Evolutionary conservation across 495 filamentous ascomycete genomes (phyloP).

Genomic region (Penicillium verhagenii): DNA sequence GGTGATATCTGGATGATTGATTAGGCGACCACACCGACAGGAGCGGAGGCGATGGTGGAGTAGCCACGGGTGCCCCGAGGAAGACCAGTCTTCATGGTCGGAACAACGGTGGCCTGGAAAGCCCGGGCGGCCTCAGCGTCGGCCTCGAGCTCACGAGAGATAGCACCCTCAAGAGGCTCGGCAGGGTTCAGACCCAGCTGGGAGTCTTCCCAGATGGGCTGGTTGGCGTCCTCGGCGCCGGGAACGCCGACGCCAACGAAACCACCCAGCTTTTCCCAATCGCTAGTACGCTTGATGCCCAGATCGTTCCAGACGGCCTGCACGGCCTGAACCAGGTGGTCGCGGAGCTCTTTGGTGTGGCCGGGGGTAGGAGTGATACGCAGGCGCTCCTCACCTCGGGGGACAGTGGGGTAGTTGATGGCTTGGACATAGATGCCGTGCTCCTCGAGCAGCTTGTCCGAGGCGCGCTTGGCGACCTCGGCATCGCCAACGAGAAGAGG

Average conservation of each 20-base stretch:
- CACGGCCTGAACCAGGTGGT: constrained; percentile 81
- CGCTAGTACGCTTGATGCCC: constrained; percentile 83
- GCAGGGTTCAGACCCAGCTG: constrained; percentile 70
- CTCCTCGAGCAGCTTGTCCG: constrained; percentile 81
- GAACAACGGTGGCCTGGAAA: constrained; percentile 10
- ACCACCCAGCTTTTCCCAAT: constrained; percentile 88
- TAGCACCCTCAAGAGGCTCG: constrained; percentile 38
- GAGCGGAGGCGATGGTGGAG: constrained; percentile 25
- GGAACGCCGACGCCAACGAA: constrained; percentile 88
- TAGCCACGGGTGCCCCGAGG: constrained; percentile 22
- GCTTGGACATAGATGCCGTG: constrained; percentile 96
- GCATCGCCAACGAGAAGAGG: constrained; percentile 93
- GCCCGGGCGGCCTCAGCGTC: constrained; percentile 13
- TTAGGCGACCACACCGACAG: constrained; percentile 39
- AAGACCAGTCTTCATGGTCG: constrained; percentile 32
- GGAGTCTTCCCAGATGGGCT: constrained; percentile 81
- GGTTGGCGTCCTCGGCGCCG: constrained; percentile 52
- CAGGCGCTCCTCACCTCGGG: constrained; percentile 90
- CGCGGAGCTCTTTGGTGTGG: constrained; percentile 75
- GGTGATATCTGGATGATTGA: background rate
- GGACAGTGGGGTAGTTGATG: constrained; percentile 98
- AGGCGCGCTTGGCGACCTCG: constrained; percentile 86
- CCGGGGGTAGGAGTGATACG: constrained; percentile 95
- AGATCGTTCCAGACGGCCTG: constrained; percentile 85
- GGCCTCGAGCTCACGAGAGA: constrained; percentile 37